These are phyloP conservation scores for Zygosaccharomyces rouxii DNA, from an alignment of 805 yeast species.

Conservation along the genomic window DNA sequence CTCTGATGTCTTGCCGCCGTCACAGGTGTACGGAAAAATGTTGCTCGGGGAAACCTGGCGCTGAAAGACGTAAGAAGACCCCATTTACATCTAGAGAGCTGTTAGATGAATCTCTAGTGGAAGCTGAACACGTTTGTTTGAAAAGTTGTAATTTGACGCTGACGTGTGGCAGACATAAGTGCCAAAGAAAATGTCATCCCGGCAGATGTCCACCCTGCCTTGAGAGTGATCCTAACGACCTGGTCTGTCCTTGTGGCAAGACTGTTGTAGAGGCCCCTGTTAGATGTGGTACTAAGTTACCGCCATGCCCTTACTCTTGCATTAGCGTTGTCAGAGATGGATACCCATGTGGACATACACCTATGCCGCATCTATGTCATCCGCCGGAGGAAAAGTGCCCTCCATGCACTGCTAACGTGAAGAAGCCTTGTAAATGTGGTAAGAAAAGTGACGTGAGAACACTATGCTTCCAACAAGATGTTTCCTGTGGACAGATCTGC, in stretches of 20 bases:
- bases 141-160: slow-evolving; percentile 57
- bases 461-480: slow-evolving; percentile 62
- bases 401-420: slow-evolving; percentile 61
- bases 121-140: slow-evolving; percentile 71
- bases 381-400: slow-evolving; percentile 63
- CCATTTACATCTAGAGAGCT: slow-evolving; percentile 32
- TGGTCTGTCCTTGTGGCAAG: slow-evolving; percentile 74
- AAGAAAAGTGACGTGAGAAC: slow-evolving; percentile 47
- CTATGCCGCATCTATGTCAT: slow-evolving; percentile 73
- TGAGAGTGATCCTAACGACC: slow-evolving; percentile 74
- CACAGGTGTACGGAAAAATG: slow-evolving; percentile 70
- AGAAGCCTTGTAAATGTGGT: slow-evolving; percentile 62
- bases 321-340: slow-evolving; percentile 38
- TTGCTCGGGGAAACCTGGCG: slow-evolving; percentile 63
- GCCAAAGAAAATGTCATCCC: slow-evolving; percentile 67
- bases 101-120: slow-evolving; percentile 57
- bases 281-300: slow-evolving; percentile 70
- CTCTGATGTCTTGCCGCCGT: slow-evolving; percentile 70
- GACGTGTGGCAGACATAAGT: slow-evolving; percentile 64
- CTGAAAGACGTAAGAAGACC: slow-evolving; percentile 46
- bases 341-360: slow-evolving; percentile 64
- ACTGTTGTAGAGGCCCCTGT: slow-evolving; percentile 79
- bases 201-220: slow-evolving; percentile 80
- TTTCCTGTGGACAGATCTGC: slow-evolving; percentile 68
- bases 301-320: slow-evolving; percentile 65